Evolutionary conservation across 2,329 filamentous ascomycete species (phyloP).

Genomic region (Annulohypoxylon truncatum): DNA sequence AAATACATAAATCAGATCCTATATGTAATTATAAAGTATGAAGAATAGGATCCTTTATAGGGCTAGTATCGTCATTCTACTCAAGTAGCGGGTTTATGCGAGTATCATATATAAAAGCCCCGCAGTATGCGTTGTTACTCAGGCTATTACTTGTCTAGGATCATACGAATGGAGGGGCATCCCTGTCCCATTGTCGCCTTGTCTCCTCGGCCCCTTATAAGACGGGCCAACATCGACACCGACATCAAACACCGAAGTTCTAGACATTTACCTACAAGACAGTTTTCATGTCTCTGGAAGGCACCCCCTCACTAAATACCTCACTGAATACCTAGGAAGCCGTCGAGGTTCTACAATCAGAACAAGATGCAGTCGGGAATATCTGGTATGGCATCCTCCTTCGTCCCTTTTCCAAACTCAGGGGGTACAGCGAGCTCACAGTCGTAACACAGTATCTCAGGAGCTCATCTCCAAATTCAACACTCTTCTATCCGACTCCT

Average conservation of each 20-base stretch:
- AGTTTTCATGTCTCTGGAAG: neutral
- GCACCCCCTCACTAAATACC: neutral
- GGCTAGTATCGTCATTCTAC: neutral
- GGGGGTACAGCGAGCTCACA: conserved; percentile 5
- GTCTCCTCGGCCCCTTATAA: neutral
- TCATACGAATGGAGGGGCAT: conserved; percentile 29
- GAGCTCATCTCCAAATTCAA: conserved; percentile 82
- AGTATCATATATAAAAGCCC: conserved; percentile 11
- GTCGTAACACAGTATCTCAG: conserved; percentile 69
- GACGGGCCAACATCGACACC: neutral
- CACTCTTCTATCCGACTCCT: conserved; percentile 69
- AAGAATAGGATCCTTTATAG: neutral
- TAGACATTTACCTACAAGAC: neutral
- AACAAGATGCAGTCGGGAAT: conserved; percentile 83
- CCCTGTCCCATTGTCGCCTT: conserved; percentile 1
- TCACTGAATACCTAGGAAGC: neutral
- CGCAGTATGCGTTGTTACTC: conserved; percentile 24
- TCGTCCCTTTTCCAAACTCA: neutral
- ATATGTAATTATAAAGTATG: neutral
- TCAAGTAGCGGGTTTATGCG: neutral
- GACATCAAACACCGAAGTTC: conserved; percentile 3
- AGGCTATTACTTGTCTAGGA: conserved; percentile 2
- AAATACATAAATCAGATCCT: neutral
- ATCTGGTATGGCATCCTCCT: conserved; percentile 63
- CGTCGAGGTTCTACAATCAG: neutral